phyloP scores from a whole-genome alignment of 2,329 filamentous ascomycete genomes.

The Nemania serpens region DNA sequence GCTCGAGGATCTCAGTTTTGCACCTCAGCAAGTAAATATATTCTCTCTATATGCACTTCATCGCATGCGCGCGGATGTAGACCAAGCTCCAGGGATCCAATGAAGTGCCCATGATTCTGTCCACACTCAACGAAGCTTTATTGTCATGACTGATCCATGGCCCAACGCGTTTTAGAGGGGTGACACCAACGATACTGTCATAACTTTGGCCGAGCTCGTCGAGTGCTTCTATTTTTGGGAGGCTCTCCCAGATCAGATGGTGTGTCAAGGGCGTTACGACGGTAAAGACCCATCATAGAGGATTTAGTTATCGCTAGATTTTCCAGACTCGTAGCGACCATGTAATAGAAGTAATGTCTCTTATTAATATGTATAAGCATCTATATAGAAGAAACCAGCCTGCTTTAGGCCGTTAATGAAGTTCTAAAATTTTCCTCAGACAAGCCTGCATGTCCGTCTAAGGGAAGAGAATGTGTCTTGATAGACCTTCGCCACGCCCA shows the following conservation, averaged over 20 bases:
- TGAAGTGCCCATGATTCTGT: slow-evolving; percentile 22
- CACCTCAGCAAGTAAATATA: slow-evolving; percentile 51
- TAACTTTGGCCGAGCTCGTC: background rate
- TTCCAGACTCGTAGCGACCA: background rate
- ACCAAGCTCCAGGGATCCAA: slow-evolving; percentile 32
- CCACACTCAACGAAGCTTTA: background rate
- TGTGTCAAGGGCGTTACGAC: background rate
- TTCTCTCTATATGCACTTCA: slow-evolving; percentile 51
- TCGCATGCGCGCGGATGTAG: slow-evolving; percentile 48
- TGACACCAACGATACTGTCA: background rate
- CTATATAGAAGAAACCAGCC: background rate
- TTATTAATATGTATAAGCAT: background rate
- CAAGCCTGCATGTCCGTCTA: background rate
- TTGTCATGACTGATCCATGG: background rate
- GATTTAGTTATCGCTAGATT: background rate
- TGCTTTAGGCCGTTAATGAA: background rate
- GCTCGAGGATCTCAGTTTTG: slow-evolving; percentile 47
- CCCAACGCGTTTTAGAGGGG: too few relatives aligned
- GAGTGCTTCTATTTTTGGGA: background rate
- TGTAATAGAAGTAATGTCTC: background rate
- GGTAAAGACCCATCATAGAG: background rate
- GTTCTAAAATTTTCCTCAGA: background rate
- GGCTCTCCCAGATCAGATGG: background rate
- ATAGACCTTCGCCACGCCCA: background rate
- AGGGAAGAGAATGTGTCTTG: background rate